Base-by-base conservation (phyloP, 2,329 filamentous ascomycete genomes). In the Botrytis byssoidea region DNA sequence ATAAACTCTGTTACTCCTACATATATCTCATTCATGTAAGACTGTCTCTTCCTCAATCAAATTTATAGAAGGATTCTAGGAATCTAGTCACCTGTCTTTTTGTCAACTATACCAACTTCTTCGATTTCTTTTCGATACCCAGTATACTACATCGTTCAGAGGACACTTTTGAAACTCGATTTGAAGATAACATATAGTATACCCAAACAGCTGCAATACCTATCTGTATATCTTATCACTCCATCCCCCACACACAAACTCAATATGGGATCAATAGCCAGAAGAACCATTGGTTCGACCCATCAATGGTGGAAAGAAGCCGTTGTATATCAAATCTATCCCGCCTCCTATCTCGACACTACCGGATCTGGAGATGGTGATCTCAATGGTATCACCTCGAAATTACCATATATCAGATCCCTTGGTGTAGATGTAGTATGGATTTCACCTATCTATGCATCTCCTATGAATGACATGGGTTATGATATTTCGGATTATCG, bases 401-500 rank as follows among this genome's bases (percentile, higher is more conserved):
- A 89, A 75, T 83, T 92, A 1, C 85, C 89, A 77, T 91, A 92
- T 79, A 84, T 92, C 57, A 83, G 88, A 78, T 82, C 83, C 3
- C 82, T 93, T 0, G 90, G 90, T 0, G 83, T 91, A 16, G 87
- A 92, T 77, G 85, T 89, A 10, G 83, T 93, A 67, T 93, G 91
- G 91, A 81, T 90, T 0, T 91, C 87, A 63, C 91, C 91, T 20
- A 88, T 91, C 80, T 90, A 88, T 77, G 87, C 89, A 75, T 88
- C 85, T 7, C 91, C 91, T 0, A 88, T 91, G 78, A 83, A 88
- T 6, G 91, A 93, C 75, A 91, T 92, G 90, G 91, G 91, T 42
- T 93, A 93, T 78, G 91, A 93, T 77, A 88, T 93, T n/a, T 87
- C 87, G 0, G 87, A 93, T 79, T 93, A 93, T 76, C 86, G 89